Percentiles rank a stretch among this genome's conserved stretches.
Evolutionary conservation across 768 basidiomycete genomes (phyloP).

Genomic region (Phaeolepiota aurea): DNA sequence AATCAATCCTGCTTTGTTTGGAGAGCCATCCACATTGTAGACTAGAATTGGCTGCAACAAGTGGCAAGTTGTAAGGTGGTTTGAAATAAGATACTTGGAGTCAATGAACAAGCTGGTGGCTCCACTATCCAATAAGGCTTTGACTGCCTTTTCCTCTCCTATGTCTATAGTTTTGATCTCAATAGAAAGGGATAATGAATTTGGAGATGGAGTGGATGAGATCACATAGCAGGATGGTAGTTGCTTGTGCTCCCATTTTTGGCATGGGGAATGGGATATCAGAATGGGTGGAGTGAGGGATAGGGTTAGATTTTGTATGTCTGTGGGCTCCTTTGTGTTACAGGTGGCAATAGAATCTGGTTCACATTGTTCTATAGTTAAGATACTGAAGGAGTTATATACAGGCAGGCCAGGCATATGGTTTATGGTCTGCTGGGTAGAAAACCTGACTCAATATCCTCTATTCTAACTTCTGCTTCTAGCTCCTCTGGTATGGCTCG

Average conservation of each 20-base stretch:
- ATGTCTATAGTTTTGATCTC: background rate
- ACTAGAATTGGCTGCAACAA: background rate
- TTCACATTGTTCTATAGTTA: background rate
- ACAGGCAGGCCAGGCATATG: background rate
- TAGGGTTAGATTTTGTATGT: too few species aligned
- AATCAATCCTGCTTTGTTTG: too few species aligned
- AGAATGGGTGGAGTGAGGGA: too few species aligned
- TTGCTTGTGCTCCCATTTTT: background rate
- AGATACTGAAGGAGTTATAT: background rate
- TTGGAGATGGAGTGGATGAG: background rate
- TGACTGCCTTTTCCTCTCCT: background rate
- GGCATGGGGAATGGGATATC: too few species aligned
- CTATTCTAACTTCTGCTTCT: background rate
- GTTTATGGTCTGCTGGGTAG: background rate
- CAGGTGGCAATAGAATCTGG: background rate
- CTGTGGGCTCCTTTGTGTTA: background rate
- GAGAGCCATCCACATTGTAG: too few species aligned
- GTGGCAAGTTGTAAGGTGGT: background rate
- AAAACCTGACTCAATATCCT: background rate
- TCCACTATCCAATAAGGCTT: background rate
- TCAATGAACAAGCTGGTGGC: background rate
- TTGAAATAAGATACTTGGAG: background rate
- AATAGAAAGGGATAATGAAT: background rate
- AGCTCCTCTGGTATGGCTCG: too few species aligned
- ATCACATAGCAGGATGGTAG: too few species aligned